These are phyloP conservation scores for Fonsecaea multimorphosa DNA, from an alignment of 2,329 filamentous ascomycete species.

Conservation along the genomic window DNA sequence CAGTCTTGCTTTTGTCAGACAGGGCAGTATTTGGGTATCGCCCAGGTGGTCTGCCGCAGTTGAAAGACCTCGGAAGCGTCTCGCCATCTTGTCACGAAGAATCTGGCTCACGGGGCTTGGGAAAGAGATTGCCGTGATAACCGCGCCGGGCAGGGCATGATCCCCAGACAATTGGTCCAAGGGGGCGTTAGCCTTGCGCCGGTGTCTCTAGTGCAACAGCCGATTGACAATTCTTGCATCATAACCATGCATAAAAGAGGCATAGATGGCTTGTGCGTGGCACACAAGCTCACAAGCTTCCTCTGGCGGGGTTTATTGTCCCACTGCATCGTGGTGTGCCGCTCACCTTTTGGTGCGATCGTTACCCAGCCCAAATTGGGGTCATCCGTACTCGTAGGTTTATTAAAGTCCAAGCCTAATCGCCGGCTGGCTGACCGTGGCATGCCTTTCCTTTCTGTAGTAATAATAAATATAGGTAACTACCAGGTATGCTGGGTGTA, in stretches of 20 bases:
- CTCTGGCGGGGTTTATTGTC: neutral
- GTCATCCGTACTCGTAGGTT: neutral
- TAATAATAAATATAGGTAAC: no score
- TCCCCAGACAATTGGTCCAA: neutral
- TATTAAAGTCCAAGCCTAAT: neutral
- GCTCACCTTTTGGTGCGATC: neutral
- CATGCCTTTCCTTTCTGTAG: neutral
- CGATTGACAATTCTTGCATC: neutral
- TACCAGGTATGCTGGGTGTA: no score
- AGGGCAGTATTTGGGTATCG: neutral
- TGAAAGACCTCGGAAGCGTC: neutral
- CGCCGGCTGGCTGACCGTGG: neutral
- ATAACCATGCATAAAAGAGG: neutral
- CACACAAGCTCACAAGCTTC: neutral
- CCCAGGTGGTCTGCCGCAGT: no score
- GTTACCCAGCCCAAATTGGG: neutral
- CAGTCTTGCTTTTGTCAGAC: conserved; percentile 2
- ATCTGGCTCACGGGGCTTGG: neutral
- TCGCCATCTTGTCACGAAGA: conserved; percentile 1
- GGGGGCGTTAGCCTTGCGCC: neutral
- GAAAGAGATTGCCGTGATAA: conserved; percentile 8
- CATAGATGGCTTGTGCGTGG: conserved; percentile 2
- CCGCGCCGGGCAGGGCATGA: neutral
- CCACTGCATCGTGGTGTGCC: neutral
- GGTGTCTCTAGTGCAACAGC: neutral